phyloP scores from a whole-genome alignment of 352 stramenopile species.

The Pythium brachiatum region DNA sequence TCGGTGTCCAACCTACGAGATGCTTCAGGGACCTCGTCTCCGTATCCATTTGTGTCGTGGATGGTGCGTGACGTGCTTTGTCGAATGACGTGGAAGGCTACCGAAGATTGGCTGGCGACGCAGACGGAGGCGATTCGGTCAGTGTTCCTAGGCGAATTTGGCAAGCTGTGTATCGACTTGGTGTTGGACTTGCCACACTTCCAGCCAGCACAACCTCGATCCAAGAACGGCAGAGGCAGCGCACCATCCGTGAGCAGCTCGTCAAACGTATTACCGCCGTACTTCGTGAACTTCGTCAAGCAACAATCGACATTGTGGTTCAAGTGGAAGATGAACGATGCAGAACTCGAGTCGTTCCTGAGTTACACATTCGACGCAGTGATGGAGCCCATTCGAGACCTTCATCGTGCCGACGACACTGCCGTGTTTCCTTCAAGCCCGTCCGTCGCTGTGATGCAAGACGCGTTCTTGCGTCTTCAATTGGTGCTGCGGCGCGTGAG shows the following conservation, averaged over 20 bases:
- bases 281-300: constrained; percentile 88
- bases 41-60: constrained; percentile 83
- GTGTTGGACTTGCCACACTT: constrained; percentile 79
- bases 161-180: constrained; percentile 72
- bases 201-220: constrained; percentile 30
- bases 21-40: constrained; percentile 33
- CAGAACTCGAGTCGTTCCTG: constrained; percentile 57
- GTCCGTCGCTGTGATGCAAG: constrained; percentile 63
- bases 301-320: constrained; percentile 66
- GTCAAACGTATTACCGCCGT: constrained; percentile 70
- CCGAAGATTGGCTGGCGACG: constrained; percentile 56
- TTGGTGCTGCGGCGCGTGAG: constrained; percentile 54
- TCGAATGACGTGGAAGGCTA: constrained; percentile 76
- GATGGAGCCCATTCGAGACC: constrained; percentile 45
- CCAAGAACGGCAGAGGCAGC: constrained; percentile 29
- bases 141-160: constrained; percentile 68
- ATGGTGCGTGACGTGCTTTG: constrained; percentile 80
- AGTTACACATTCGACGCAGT: constrained; percentile 55
- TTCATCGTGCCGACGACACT: neutral
- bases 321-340: constrained; percentile 69
- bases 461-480: constrained; percentile 71
- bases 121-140: constrained; percentile 62
- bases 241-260: constrained; percentile 33
- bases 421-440: constrained; percentile 41
- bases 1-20: constrained; percentile 27